Base-by-base conservation (phyloP, 805 yeast genomes). In the Komagataella populi region DNA sequence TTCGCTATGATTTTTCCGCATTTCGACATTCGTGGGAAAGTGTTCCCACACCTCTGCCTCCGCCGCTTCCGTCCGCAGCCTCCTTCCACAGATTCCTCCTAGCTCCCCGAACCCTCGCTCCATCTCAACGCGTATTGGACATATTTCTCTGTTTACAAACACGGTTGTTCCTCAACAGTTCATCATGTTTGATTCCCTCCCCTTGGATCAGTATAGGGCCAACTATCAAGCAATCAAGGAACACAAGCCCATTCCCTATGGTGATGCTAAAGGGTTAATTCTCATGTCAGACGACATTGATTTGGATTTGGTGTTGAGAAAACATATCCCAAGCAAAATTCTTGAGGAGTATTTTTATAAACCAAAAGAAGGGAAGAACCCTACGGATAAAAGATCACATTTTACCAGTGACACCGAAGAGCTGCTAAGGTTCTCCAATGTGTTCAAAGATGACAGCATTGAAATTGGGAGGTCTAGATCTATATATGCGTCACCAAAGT, bases 131-230 rank as follows among this genome's bases (percentile, higher is more conserved):
- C 39, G 39, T 30, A 30, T 10, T 30, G 14, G 5, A 10, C 39
- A 12, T 10, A 30, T 8, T 12, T 30, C n/a, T 30, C 39, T 30
- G 39, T 30, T 30, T 30, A 30, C 39, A 30, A 30, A 30, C 39
- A 10, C 39, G 39, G 39, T 30, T 30, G 39, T 30, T 30, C 14
- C 39, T 14, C 16, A 44, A 48, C 49, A 18, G 18, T n/a, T 23
- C 43, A 49, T 43, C 23, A 63, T 63, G 67, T 57, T 57, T 16
- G 69, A 61, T 51, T 54, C 61, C 10, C 51, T 65, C 22, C 64
- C 64, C 2, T 47, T 62, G 14, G 53, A 54, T 36, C 60, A 63
- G 45, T 65, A 65, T 49, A 59, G 57, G 22, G 58, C 56, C 30
- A 65, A 65, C 55, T 60, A 59, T 44, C 54, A 57, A 45, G 62